Base-by-base conservation (phyloP, 345 rosid species). In the Gossypium arboreum region DNA sequence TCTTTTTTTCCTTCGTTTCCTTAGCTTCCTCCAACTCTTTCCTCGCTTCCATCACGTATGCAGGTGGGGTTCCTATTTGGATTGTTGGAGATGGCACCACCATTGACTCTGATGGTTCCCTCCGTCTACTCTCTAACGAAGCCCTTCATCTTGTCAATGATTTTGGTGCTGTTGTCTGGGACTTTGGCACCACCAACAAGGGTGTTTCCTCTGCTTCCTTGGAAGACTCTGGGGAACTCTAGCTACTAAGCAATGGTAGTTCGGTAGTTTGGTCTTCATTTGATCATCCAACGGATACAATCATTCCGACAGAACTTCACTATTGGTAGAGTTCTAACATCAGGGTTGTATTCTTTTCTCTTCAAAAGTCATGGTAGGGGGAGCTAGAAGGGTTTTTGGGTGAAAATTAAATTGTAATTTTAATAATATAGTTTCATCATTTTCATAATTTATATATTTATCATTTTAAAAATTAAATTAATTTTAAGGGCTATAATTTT, bases 241-340 rank as follows among this genome's bases (percentile, higher is more conserved):
- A 12, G 7, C 85, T 88, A 41, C 77, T 86, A 17, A 29, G 68
- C 7, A 83, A 81, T 16, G 69, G 76, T 15, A 75, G 51, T 65
- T 61, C 57, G 7, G 1, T 76, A 0, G 82, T 87, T 41, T 92
- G 97, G 94, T 90, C 92, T 27, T 81, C 86, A 52, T 92, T 92
- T 74, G 77, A 80, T 11, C 22, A 83, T 58, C 89, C 94, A 2
- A 81, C 87, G 2, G 85, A 87, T 24, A 85, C 88, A 0, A 18
- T 89, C 68, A 78, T 89, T 15, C 91, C 85, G 68, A 56, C 92
- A 91, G 81, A 86, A 79, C 74, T 82, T 88, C 74, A 77, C 83
- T 3, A 77, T 15, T 3, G 67, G 77, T 45, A 82, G 39, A 34
- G 39, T 34, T 34, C 39, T 34, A 34, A 34, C 39, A 34, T 34